phyloP scores from a whole-genome alignment of 768 basidiomycete genomes.

The Flagelloscypha sp. region DNA sequence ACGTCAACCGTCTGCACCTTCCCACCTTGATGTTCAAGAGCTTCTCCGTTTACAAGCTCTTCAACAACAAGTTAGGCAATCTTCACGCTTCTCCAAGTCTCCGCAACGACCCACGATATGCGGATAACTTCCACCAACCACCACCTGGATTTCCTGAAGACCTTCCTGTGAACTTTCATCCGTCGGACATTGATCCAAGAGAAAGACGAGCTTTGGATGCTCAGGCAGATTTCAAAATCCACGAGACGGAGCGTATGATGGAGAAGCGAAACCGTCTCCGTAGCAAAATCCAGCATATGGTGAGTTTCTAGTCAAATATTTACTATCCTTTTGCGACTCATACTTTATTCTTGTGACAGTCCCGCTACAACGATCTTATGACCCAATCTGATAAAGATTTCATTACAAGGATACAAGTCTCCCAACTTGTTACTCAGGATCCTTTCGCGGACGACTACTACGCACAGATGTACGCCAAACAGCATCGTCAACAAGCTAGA shows the following conservation, averaged over 20 bases:
- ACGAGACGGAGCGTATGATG: slow-evolving; percentile 85
- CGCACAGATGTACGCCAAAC: slow-evolving; percentile 88
- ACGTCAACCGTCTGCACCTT: slow-evolving; percentile 35
- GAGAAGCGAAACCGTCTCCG: slow-evolving; percentile 74
- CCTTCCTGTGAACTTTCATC: no score
- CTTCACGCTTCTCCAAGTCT: slow-evolving; percentile 38
- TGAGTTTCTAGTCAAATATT: slow-evolving; percentile 20
- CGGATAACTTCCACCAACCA: no score
- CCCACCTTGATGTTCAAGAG: slow-evolving; percentile 42
- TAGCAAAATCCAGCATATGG: slow-evolving; percentile 86
- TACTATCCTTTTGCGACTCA: slow-evolving; percentile 5
- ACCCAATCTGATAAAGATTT: slow-evolving; percentile 99
- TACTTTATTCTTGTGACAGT: slow-evolving; percentile 32
- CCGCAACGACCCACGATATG: no score
- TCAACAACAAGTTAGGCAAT: slow-evolving; percentile 45
- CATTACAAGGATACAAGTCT: slow-evolving; percentile 97
- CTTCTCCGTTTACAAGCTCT: slow-evolving; percentile 27
- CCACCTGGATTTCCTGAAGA: no score
- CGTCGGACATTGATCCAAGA: slow-evolving; percentile 45
- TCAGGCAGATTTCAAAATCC: slow-evolving; percentile 83
- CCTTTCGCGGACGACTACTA: slow-evolving; percentile 99
- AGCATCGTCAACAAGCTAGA: slow-evolving; percentile 72
- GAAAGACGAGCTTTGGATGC: slow-evolving; percentile 64
- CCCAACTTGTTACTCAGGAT: slow-evolving; percentile 94
- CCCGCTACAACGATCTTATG: slow-evolving; percentile 92